Evolutionary conservation across 2,329 filamentous ascomycete species (phyloP), one percentile per base, ranked within the genome.

Genomic region (Anisogramma anomala): DNA sequence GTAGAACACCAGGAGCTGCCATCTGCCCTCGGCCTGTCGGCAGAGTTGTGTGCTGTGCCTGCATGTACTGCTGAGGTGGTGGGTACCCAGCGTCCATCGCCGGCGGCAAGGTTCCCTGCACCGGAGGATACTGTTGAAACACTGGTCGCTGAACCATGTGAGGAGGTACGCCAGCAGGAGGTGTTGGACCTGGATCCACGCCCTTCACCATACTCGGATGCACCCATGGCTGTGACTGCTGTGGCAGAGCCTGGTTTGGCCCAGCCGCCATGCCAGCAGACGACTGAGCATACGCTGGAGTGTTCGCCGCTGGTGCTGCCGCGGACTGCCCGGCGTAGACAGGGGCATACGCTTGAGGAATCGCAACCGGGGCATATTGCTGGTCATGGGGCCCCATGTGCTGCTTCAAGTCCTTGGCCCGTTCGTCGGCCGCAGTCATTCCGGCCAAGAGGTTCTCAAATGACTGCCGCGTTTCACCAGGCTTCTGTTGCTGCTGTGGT

Each of bases 311-410:
- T 11, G 52, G 52, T 1, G 56, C 50, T 1, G 53, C 56, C 3
- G 49, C 54, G n/a, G 52, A 36, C 10, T 43, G 49, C 15, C 58
- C 62, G 20, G 58, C 60, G 34, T 62, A 59, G 4, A 63, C 61
- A 11, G 58, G 48, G 6, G 47, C 42, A 33, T 66, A 66, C 10
- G 56, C 54, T 19, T 45, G 49, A 0, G 63, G 63, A 26, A 65
- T 63, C 1, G 63, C 59, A 1, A 66, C 58, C 10, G 52, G 50
- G 3, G 51, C 60, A 27, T 66, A 66, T 20, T 54, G 53, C 10
- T 55, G 61, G 33, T 63, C 62, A 19, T 34, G 31, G n/a, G 33
- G 26, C 2, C 26, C 19, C 10, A 39, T 39, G 14, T 47, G 45
- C 23, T 47, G 45, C 32, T 41, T 44, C 31, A 22, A 13, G 6